Evolutionary conservation across 306 rosid species (phyloP).

Genomic region (Malus sylvestris): DNA sequence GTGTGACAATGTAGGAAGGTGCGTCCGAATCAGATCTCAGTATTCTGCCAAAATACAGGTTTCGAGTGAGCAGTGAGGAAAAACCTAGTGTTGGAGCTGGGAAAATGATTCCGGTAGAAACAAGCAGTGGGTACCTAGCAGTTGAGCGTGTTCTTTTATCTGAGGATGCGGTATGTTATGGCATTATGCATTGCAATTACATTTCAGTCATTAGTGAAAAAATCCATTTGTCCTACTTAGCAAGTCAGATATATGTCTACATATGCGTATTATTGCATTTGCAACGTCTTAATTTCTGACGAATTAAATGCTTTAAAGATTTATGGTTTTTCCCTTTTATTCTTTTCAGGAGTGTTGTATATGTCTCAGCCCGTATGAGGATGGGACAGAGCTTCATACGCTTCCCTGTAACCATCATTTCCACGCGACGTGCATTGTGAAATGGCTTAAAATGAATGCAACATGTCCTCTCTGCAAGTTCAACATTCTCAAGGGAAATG

Average conservation of each 20-base stretch:
- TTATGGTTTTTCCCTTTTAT: neutral
- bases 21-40: constrained; percentile 92
- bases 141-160: constrained; percentile 56
- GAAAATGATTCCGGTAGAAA: constrained; percentile 68
- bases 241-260: no score
- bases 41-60: constrained; percentile 64
- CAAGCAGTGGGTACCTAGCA: constrained; percentile 55
- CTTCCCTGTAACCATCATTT: constrained; percentile 98
- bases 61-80: constrained; percentile 38
- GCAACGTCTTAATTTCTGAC: neutral
- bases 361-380: constrained; percentile 82
- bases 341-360: constrained; percentile 85
- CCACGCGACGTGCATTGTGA: constrained; percentile 67
- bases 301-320: neutral
- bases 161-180: constrained; percentile 80
- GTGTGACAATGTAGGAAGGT: constrained; percentile 59
- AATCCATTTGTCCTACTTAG: neutral
- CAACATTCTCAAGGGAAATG: constrained; percentile 80
- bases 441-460: constrained; percentile 97
- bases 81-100: constrained; percentile 76
- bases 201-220: neutral
- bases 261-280: neutral
- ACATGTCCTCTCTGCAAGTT: constrained; percentile 98
- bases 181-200: neutral
- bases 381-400: constrained; percentile 80